These are phyloP conservation scores for Cephalotrichum gorgonifer DNA, from an alignment of 2,329 filamentous ascomycete genomes.

Conservation along the genomic window DNA sequence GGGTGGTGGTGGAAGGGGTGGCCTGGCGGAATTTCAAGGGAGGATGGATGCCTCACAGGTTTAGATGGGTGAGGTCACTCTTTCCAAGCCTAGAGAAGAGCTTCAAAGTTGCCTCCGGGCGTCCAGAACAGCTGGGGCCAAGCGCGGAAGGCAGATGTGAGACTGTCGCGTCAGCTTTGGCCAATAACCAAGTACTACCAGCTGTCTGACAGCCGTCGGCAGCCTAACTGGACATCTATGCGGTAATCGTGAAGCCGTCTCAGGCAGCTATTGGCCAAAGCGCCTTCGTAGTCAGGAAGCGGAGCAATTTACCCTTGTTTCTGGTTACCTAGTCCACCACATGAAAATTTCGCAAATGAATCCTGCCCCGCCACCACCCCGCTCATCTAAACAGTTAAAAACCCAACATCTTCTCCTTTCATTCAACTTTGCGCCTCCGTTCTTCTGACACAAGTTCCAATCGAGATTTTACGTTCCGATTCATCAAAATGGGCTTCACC, in stretches of 20 bases:
- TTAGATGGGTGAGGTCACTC: background rate
- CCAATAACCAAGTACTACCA: background rate
- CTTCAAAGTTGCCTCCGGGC: background rate
- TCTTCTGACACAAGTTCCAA: conserved; percentile 16
- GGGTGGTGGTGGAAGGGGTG: background rate
- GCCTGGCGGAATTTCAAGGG: background rate
- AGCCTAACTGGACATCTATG: background rate
- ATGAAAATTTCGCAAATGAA: conserved; percentile 5
- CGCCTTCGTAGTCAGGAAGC: background rate
- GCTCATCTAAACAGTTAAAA: conserved; percentile 4
- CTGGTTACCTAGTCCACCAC: conserved; percentile 2
- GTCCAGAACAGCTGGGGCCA: background rate
- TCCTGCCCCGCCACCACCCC: conserved; percentile 22
- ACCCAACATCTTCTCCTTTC: conserved; percentile 7
- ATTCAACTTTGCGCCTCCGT: conserved; percentile 16
- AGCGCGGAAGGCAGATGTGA: conserved; percentile 1
- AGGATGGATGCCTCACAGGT: background rate
- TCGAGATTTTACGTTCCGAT: conserved; percentile 6
- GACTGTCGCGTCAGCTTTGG: conserved; percentile 2
- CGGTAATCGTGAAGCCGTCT: background rate
- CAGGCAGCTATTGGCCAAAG: background rate
- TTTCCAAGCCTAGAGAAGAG: background rate
- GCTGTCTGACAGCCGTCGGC: background rate
- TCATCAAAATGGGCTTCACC: conserved; percentile 56
- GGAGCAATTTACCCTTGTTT: background rate